These are phyloP conservation scores for Babesia ovata DNA, from an alignment of 169 alveolate genomes.

Conservation along the genomic window DNA sequence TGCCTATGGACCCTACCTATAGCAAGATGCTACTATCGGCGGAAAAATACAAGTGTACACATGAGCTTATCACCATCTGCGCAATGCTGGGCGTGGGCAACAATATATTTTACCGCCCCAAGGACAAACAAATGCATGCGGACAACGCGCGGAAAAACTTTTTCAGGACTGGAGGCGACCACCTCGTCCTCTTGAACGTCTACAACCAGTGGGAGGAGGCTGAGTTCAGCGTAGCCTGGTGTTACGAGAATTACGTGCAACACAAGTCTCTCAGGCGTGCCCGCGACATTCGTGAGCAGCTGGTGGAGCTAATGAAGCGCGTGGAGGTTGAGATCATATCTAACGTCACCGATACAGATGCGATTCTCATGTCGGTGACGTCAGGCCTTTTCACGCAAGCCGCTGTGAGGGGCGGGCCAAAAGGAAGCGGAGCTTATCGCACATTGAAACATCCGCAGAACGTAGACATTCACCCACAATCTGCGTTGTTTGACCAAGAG, in stretches of 20 bases:
- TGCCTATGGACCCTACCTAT: constrained; percentile 98
- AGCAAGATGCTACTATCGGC: constrained; percentile 90
- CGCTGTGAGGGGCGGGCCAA: constrained; percentile 82
- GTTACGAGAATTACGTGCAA: constrained; percentile 97
- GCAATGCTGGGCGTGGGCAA: constrained; percentile 98
- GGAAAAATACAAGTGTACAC: constrained; percentile 93
- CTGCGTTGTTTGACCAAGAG: constrained; percentile 87
- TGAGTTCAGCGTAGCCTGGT: constrained; percentile 91
- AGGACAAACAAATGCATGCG: constrained; percentile 97
- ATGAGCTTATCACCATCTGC: constrained; percentile 93
- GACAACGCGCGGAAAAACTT: constrained; percentile 95
- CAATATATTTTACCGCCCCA: constrained; percentile 95
- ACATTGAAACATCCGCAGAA: constrained; percentile 94
- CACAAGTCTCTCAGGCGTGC: constrained; percentile 94
- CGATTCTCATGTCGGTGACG: constrained; percentile 89
- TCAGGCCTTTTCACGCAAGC: constrained; percentile 93
- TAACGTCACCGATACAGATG: constrained; percentile 79
- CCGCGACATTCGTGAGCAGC: constrained; percentile 96
- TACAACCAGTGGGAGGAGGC: constrained; percentile 98
- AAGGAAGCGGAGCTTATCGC: constrained; percentile 89
- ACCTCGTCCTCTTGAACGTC: constrained; percentile 93
- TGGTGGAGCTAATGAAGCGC: constrained; percentile 73
- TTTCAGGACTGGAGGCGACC: constrained; percentile 96
- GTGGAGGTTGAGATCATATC: constrained; percentile 77
- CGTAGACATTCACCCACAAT: constrained; percentile 94